Evolutionary conservation across 1,284 basidiomycete genomes (phyloP), one percentile per base, ranked within the genome.

Genomic region (Phylloboletellus chloephorus): DNA sequence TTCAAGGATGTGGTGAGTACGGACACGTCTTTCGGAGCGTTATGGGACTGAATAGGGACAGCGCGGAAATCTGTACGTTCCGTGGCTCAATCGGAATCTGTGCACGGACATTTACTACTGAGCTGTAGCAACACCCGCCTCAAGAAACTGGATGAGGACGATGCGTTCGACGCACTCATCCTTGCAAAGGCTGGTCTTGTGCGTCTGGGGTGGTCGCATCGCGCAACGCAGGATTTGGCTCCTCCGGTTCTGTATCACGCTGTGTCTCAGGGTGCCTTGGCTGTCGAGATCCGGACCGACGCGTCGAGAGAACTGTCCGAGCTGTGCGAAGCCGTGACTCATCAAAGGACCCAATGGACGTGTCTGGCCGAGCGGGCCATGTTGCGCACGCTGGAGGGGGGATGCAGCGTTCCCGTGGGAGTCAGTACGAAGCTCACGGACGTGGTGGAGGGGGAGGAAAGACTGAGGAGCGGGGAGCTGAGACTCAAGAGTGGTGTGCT

Each of bases 351-450:
- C 0, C 74, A 82, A 44, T 88, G 82, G 80, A 67, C 60, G 40
- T 88, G 85, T 54, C 68, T 73, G 15, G 89, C 90, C 6, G 96
- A 99, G 65, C 79, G 95, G 9, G 87, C 86, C 1, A 83, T 89
- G 61, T 71, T 98, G 49, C 74, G 84, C 25, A 82, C 88, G 25
- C 72, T 98, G 39, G 95, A 98, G 63, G 96, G 96, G 9, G 96
- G 94, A 20, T 98, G 96, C 65, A 94, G 88, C 46, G 92, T 98
- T 1, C 96, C 95, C 0, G 93, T 98, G n/a, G 94, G 95, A 12
- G 84, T 91, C 22, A 71, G 76, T 44, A 84, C 79, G 33, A 62
- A 60, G 39, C 54, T 82, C 47, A 54, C 46, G 1, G 38, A 49
- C 0, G 44, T 57, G 2, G 40, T 53, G 7, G 53, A 53, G 23